Evolutionary conservation across 441 rosid genomes (phyloP), one percentile per base, ranked within the genome.

Genomic region (Arabidopsis hybrid): DNA sequence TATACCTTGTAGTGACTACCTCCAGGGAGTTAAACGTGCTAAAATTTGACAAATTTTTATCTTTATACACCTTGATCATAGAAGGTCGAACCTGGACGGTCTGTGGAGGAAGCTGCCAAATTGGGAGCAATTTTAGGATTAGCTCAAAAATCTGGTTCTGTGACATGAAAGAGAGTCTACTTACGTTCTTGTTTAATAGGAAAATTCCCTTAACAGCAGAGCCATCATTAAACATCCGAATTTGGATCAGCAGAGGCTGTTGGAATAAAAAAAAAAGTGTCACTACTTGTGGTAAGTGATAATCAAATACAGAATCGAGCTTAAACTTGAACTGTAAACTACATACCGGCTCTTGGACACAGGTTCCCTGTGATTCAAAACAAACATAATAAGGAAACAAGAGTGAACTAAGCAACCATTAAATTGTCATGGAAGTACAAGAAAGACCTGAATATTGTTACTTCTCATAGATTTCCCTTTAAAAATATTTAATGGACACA

Each of bases 241-340:
- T 84, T 69, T 91, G 97, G 71, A 91, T 83, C 72, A 94, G 82
- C 79, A 91, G 77, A 81, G 97, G 97, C 98, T 93, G 51, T 59
- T 34, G 9, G 32, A 31, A 31, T 3, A 11, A 38, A 57, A 65
- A 66, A 3, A 74, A 45, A 52, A 51, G 17, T 21, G 69, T 36
- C 9, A 45, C 46, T 60, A 62, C 46, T 18, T 52, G 51, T 59
- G 39, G 49, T 7, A 26, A 53, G 46, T 60, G 49, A 17, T 46
- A 18, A 8, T 63, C 29, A 67, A 10, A 49, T 32, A 56, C 13
- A 53, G 39, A 61, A 46, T 56, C 45, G 2, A 61, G 59, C 46
- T 18, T 68, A 32, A 51, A 67, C 40, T 32, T 17, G 31, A 4
- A 4, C 5, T 34, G 40, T 13, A 26, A 21, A 61, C 59, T 35